Percentiles rank a stretch among this genome's conserved stretches.
Evolutionary conservation across 768 basidiomycete genomes (phyloP).

Genomic region (Mycena rebaudengoi): DNA sequence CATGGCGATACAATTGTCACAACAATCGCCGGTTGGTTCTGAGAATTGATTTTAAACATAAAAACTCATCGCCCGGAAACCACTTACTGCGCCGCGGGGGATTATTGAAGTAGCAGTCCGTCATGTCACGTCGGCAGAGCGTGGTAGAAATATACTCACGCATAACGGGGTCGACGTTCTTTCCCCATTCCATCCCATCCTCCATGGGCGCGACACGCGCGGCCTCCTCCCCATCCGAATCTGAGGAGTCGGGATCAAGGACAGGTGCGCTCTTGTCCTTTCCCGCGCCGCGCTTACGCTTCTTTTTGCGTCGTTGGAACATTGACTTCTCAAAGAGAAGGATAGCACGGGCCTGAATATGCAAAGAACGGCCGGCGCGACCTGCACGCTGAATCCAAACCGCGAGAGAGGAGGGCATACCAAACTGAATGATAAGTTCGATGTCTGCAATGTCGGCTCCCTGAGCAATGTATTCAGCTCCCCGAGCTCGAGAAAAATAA

Average conservation of each 20-base stretch:
- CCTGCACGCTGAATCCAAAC: constrained; percentile 44
- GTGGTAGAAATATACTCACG: constrained; percentile 36
- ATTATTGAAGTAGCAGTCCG: constrained; percentile 43
- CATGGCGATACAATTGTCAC: constrained; percentile 14
- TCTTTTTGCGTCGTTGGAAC: constrained; percentile 35
- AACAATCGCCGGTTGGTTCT: constrained; percentile 30
- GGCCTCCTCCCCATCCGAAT: background rate
- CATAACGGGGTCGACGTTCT: constrained; percentile 41
- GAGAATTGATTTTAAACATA: background rate
- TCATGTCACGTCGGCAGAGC: constrained; percentile 37
- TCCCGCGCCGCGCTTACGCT: constrained; percentile 1
- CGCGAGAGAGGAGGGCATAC: constrained; percentile 38
- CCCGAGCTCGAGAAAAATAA: background rate
- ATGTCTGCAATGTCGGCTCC: constrained; percentile 48
- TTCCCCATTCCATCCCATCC: constrained; percentile 32
- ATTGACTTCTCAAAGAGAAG: constrained; percentile 38
- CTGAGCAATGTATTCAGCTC: constrained; percentile 13
- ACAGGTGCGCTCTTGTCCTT: background rate
- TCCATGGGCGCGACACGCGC: constrained; percentile 2
- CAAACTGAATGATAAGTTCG: constrained; percentile 44
- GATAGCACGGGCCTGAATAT: constrained; percentile 35
- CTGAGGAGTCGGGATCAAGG: background rate
- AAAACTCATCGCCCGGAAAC: background rate
- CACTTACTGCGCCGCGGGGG: constrained; percentile 33
- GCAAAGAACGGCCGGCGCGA: constrained; percentile 33